Conservation (phyloP, 371 early-diverging fungal genomes). For the Saksenaea vasiformis region DNA sequence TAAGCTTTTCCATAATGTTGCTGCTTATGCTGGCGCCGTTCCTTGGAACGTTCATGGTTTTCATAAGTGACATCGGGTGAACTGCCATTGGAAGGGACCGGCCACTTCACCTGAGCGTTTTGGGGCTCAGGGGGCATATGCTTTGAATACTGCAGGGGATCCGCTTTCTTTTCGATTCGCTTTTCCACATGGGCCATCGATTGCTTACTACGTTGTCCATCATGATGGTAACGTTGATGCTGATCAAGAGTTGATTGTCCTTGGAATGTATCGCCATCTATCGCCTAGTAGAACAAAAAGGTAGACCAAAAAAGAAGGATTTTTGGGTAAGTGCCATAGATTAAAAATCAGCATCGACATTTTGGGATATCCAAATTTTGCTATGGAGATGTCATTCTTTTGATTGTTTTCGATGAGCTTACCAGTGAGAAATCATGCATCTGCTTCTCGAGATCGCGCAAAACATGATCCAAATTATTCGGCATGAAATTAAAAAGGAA, state of each 20-base stretch:
- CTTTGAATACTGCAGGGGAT: slow-evolving; percentile 25
- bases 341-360: background rate
- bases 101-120: slow-evolving; percentile 3
- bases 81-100: background rate
- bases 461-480: slow-evolving; percentile 30
- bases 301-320: background rate
- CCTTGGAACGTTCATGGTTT: background rate
- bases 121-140: slow-evolving; percentile 12
- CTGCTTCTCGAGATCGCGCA: slow-evolving; percentile 45
- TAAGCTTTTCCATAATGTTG: background rate
- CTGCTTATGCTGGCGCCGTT: background rate
- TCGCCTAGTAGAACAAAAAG: slow-evolving; percentile 5
- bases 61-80: background rate
- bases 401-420: slow-evolving; percentile 8
- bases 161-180: slow-evolving; percentile 10
- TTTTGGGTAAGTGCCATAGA: background rate
- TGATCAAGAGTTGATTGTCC: background rate
- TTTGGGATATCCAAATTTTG: background rate
- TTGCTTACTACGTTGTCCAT: background rate
- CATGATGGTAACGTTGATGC: background rate
- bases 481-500: slow-evolving; percentile 23
- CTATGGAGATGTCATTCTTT: slow-evolving; percentile 1
- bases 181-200: background rate
- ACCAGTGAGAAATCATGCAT: slow-evolving; percentile 45
- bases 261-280: background rate